Base-by-base conservation (phyloP, 2,329 filamentous ascomycete species). In the Scytalidium lignicola region DNA sequence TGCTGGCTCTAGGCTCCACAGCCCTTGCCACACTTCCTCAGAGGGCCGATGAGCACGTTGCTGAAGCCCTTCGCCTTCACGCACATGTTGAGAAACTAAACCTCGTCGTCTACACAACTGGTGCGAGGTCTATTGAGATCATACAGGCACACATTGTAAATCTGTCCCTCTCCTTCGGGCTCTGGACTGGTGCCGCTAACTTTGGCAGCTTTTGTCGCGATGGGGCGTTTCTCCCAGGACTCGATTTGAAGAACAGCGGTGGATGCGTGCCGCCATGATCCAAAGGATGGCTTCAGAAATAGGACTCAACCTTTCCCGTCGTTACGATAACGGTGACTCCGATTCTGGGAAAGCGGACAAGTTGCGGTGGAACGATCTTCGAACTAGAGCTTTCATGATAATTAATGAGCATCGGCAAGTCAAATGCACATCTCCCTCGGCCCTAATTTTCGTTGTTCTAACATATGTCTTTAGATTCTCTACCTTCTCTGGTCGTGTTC, bases 101-200 rank as follows among this genome's bases (percentile, higher is more conserved):
- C n/a, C 39, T 48, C 13, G 39, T 48, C 13, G 32, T 48, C 13
- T 48, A 41, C 32, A 42, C 46, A 9, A 48, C 40, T 5, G 46
- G 46, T 12, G 46, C 46, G 19, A 43, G 32, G 41, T 48, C 46
- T 19, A 43, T 48, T 44, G 46, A 48, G 15, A 48, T 48, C 21
- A 26, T 48, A 17, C 46, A 48, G 39, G 46, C 46, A 5, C 46
- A 48, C 9, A 48, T 48, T 48, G 46, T 48, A 44, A 29, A 42
- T 44, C 26, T 18, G n/a, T n/a, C 39, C 0, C 13, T 28, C 26
- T 28, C 26, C 26, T 88, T 88, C 55, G 85, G 85, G 2, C 88
- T n/a, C n/a, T n/a, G n/a, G n/a, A n/a, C 85, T 0, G 85, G 85
- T 12, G 79, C n/a, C 88, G 55, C 82, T 89, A 63, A 78, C 88